A percentile compares a stretch with the other conserved stretches of the same genome.
Evolutionary conservation across 176 grass and related monocot genomes (phyloP).

Genomic region (Rhynchospora tenuis): DNA sequence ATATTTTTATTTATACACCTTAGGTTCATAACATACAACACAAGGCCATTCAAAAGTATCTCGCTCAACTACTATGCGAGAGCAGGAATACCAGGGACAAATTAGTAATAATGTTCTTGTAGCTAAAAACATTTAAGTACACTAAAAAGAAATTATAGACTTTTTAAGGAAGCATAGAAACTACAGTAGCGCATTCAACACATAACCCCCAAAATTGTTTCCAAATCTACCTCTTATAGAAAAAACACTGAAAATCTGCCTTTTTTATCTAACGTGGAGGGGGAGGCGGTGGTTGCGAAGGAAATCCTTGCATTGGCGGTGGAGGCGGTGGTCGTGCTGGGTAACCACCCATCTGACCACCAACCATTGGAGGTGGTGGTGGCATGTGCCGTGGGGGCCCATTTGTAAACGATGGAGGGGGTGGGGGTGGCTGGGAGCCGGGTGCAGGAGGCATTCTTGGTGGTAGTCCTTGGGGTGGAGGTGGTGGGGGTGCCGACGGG

Average conservation of each 20-base stretch:
- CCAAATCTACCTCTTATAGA: background rate
- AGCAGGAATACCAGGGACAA: background rate
- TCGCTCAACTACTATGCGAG: background rate
- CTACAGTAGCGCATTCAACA: background rate
- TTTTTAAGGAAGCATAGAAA: background rate
- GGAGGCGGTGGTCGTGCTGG: slow-evolving; percentile 41
- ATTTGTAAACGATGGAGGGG: slow-evolving; percentile 60
- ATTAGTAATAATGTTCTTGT: background rate
- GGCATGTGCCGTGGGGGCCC: slow-evolving; percentile 63
- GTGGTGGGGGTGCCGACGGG: slow-evolving; percentile 52
- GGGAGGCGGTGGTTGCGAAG: background rate
- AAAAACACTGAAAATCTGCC: background rate
- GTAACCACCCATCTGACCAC: slow-evolving; percentile 54
- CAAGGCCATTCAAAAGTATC: background rate
- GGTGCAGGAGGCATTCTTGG: slow-evolving; percentile 67
- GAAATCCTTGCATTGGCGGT: slow-evolving; percentile 40
- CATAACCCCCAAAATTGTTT: slow-evolving; percentile 8
- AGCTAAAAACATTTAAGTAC: background rate
- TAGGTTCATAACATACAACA: background rate
- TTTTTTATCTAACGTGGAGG: background rate
- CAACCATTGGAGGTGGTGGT: slow-evolving; percentile 42
- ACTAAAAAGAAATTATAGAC: background rate
- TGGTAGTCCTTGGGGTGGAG: slow-evolving; percentile 50
- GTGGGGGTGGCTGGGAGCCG: slow-evolving; percentile 43
- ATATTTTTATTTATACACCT: background rate